Percentiles rank a stretch among this genome's conserved stretches.
Evolutionary conservation across 2,329 filamentous ascomycete species (phyloP).

Genomic region (Colletotrichum eleusines): DNA sequence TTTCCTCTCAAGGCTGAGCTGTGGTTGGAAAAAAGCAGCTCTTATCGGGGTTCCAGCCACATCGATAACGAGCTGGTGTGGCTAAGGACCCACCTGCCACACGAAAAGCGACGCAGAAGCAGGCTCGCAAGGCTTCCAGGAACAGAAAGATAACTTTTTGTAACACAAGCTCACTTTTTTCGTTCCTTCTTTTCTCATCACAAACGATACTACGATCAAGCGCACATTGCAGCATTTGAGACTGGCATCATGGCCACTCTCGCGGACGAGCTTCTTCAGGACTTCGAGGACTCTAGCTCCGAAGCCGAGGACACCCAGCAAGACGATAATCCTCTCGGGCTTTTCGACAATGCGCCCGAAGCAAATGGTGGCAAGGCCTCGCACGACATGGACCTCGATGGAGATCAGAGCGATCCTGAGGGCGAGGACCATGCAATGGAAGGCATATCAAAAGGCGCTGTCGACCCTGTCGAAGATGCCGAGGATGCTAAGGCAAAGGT

Average conservation of each 20-base stretch:
- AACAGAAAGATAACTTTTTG: conserved; percentile 5
- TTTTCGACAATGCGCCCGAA: conserved; percentile 57
- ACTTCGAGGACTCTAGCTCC: conserved; percentile 88
- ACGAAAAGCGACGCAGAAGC: conserved; percentile 1
- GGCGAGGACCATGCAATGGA: conserved; percentile 71
- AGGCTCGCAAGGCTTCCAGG: conserved; percentile 29
- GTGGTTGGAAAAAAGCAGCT: conserved; percentile 22
- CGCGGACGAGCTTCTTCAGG: conserved; percentile 91
- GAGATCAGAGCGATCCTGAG: conserved; percentile 63
- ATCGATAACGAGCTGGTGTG: conserved; percentile 12
- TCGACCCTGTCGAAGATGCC: conserved; percentile 70
- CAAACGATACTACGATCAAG: not conserved
- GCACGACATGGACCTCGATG: conserved; percentile 69
- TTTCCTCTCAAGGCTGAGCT: conserved; percentile 15
- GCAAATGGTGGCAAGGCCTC: conserved; percentile 55
- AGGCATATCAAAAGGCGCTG: conserved; percentile 58
- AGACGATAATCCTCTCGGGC: conserved; percentile 59
- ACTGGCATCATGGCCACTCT: conserved; percentile 80
- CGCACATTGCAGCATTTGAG: not conserved
- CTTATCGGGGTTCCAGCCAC: conserved; percentile 24
- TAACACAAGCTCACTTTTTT: not conserved
- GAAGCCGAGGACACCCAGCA: conserved; percentile 75
- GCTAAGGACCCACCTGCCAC: not conserved
- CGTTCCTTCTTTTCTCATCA: not conserved
- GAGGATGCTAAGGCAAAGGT: conserved; percentile 82